Evolutionary conservation across 352 stramenopile species (phyloP), one percentile per base, ranked within the genome.

Genomic region (Phytophthora fragariaefolia): DNA sequence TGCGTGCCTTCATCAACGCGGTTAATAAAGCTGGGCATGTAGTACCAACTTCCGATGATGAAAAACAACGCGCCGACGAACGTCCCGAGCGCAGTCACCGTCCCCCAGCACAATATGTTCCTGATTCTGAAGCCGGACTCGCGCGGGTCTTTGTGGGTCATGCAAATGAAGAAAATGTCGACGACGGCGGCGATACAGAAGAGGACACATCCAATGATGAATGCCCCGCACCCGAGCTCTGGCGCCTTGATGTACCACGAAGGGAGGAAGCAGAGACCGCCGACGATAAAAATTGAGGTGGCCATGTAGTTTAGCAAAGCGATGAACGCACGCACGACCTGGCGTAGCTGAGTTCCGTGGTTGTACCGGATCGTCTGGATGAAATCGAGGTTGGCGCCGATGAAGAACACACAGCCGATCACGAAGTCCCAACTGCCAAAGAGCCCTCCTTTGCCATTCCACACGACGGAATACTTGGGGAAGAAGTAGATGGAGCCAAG

Each of bases 401-500:
- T 40, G 71, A 92, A 92, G 61, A 57, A 77, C 28, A 87, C 36
- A 22, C 83, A 92, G 40, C 83, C 83, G 43, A 90, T 71, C 26
- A 92, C 69, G 59, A 89, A 92, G 7, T 67, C 66, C 81, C 81
- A 92, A 23, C 73, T 73, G 42, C 71, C 81, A n/a, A 90, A 81
- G 36, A 86, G 47, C 4, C 67, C 70, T 40, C 71, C 83, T 49
- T 88, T 67, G 66, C 80, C 73, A 28, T 80, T 58, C 76, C 78
- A 85, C 20, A 89, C 53, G 47, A 71, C 80, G n/a, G 71, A 74
- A 69, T 83, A 89, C 67, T 89, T 81, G 24, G 83, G 83, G 65
- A 85, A 92, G 73, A 80, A 92, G 52, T 83, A 79, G 58, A 90
- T 80, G 56, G 81, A 92, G 61, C 83, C 81, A 24, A 81, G 30